Evolutionary conservation across 805 yeast genomes (phyloP).

Genomic region (Suhomyces faveliae): DNA sequence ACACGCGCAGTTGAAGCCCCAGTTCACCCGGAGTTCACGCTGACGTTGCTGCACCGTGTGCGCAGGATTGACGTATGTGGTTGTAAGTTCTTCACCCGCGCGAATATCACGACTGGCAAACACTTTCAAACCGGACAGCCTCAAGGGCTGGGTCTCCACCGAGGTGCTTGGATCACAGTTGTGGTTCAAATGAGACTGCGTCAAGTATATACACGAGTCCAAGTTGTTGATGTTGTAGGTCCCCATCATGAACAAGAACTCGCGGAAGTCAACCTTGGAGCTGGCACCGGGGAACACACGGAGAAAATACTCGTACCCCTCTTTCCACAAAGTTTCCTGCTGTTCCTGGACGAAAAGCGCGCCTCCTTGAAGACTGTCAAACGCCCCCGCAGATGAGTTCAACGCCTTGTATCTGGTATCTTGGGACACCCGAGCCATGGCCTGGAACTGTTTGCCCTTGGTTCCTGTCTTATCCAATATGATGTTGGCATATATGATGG

Average conservation of each 20-base stretch:
- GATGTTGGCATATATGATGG: constrained; percentile 50
- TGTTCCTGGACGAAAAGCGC: constrained; percentile 56
- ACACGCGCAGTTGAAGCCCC: constrained; percentile 79
- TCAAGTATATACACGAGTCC: constrained; percentile 57
- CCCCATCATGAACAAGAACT: constrained; percentile 63
- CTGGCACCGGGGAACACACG: constrained; percentile 44
- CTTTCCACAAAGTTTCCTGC: constrained; percentile 57
- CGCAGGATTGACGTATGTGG: constrained; percentile 68
- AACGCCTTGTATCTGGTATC: constrained; percentile 59
- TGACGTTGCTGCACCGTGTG: constrained; percentile 63
- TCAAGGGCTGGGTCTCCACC: constrained; percentile 42
- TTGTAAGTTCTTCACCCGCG: constrained; percentile 65
- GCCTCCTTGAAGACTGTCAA: constrained; percentile 52
- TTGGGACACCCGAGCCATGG: constrained; percentile 72
- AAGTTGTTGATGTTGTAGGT: constrained; percentile 72
- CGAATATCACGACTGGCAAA: constrained; percentile 55
- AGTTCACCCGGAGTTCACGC: constrained; percentile 63
- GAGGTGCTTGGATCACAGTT: constrained; percentile 70
- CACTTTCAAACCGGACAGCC: constrained; percentile 52
- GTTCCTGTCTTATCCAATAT: constrained; percentile 42
- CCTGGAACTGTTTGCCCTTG: constrained; percentile 46
- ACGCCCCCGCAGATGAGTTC: constrained; percentile 53
- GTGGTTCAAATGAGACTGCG: constrained; percentile 74
- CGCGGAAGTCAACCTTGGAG: constrained; percentile 42
- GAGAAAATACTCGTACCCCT: constrained; percentile 52